Base-by-base conservation (phyloP, 1,284 basidiomycete species). In the Ganoderma meredithae region DNA sequence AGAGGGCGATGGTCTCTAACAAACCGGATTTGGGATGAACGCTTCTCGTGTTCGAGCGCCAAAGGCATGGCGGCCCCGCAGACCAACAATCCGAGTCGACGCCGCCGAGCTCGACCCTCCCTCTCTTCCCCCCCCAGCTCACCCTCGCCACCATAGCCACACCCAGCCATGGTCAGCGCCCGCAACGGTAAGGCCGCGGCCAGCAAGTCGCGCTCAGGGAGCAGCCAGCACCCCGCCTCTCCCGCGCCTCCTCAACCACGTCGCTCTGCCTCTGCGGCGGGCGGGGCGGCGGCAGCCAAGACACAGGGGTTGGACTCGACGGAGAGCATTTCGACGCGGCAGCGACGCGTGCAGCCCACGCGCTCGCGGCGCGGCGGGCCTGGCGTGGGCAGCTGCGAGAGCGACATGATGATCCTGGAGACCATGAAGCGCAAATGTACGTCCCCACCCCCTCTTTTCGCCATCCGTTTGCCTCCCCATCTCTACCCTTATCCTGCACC, bases 381-480 rank as follows among this genome's bases (percentile, higher is more conserved):
- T 47, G 91, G 90, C 44, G 87, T 93, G 61, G 92, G 93, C 66
- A 88, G 79, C 70, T 89, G 89, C 77, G 93, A 95, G 72, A 81
- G 91, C 36, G 95, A 97, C 82, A 77, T 90, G 69, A 91, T 95
- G 88, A 92, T 97, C 77, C 80, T 95, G 70, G 94, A 96, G 75
- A 92, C 90, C 74, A 85, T 93, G 75, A 88, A 89, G 79, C 87
- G 93, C 75, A 89, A 86, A 83, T 85, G 95, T 96, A 80, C 78
- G 93, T 88, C 44, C 61, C 55, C 62, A 39, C 49, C 2, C 3
- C 33, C 1, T 27, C 27, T 31, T 36, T 36, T 9, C 36, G 36
- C 9, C 7, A 36, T 36, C 36, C 36, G 36, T 36, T 36, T 36
- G 9, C 36, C 36, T 36, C 63, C 60, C 52, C 60, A 36, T 49